phyloP scores from a whole-genome alignment of 768 basidiomycete species.

The Termitomyces titanicus region DNA sequence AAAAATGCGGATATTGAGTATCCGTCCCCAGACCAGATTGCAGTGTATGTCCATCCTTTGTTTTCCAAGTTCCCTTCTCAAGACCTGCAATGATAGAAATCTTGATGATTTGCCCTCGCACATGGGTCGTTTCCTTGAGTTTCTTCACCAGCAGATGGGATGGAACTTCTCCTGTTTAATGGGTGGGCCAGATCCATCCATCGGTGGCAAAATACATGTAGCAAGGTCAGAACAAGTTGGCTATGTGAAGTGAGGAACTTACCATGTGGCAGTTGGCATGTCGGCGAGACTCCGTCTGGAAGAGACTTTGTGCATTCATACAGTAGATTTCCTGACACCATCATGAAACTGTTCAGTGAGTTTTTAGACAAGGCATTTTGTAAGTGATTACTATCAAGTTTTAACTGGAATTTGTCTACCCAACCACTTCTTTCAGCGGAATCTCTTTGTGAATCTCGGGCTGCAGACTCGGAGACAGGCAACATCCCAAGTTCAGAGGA shows the following conservation, averaged over 20 bases:
- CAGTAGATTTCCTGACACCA: not conserved
- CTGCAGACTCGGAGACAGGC: no score
- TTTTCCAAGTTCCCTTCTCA: no score
- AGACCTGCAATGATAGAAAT: not conserved
- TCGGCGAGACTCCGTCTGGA: not conserved
- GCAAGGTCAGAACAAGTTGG: not conserved
- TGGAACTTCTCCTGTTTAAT: not conserved
- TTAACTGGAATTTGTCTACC: not conserved
- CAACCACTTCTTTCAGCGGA: not conserved
- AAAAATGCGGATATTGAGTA: not conserved
- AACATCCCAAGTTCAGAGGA: no score
- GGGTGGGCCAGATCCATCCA: not conserved
- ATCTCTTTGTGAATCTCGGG: not conserved
- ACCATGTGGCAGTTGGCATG: not conserved
- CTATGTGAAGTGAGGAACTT: not conserved
- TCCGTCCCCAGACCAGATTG: not conserved
- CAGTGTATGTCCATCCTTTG: not conserved
- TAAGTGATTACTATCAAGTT: not conserved
- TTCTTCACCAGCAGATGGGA: not conserved
- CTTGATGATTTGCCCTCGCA: not conserved
- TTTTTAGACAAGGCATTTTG: not conserved
- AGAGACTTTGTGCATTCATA: not conserved
- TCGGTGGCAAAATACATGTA: not conserved
- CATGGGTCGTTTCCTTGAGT: not conserved
- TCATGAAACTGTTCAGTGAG: not conserved